Base-by-base conservation (phyloP, 2,329 filamentous ascomycete species). In the Didymosphaeria variabile region DNA sequence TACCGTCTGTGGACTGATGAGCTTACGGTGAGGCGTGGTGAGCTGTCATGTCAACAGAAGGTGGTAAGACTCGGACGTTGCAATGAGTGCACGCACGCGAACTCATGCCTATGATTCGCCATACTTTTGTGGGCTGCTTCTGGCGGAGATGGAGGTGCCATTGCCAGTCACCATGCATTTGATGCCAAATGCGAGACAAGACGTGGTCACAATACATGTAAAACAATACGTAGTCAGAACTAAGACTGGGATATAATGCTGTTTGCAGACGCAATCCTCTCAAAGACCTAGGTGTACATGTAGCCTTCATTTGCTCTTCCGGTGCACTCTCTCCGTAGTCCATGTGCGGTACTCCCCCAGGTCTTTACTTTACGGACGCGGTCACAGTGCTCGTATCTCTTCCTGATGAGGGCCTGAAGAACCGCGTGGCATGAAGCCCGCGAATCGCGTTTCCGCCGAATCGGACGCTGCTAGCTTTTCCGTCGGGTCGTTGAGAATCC, bases 191-290 rank as follows among this genome's bases (percentile, higher is more conserved):
- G 23, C 34, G n/a, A 42, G 21, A 26, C 23, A 38, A 46, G 26
- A 50, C 19, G 32, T n/a, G 31, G 47, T 40, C 36, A 45, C 15
- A 26, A 26, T 36, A 44, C 29, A 53, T 32, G 38, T 47, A 55
- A 55, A 45, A 55, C 31, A 55, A 58, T 47, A 54, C 44, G 26
- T 21, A 36, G 44, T 57, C 38, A 42, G 46, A 53, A 21, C 36
- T 53, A 61, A 50, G 55, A 55, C 55, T 58, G 58, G 61, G 61
- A 63, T 63, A 63, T 63, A 60, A 58, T 60, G 61, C 57, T 60
- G 55, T 49, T 59, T 60, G 57, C 53, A 56, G 53, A 57, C 15
- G 23, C 55, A 31, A 31, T 42, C 45, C 45, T 42, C 17, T 57
- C 5, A 46, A 19, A 42, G 15, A 53, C 34, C 42, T 53, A 57